These are phyloP conservation scores for Saraca asoca DNA, from an alignment of 331 rosid genomes.

Conservation along the genomic window DNA sequence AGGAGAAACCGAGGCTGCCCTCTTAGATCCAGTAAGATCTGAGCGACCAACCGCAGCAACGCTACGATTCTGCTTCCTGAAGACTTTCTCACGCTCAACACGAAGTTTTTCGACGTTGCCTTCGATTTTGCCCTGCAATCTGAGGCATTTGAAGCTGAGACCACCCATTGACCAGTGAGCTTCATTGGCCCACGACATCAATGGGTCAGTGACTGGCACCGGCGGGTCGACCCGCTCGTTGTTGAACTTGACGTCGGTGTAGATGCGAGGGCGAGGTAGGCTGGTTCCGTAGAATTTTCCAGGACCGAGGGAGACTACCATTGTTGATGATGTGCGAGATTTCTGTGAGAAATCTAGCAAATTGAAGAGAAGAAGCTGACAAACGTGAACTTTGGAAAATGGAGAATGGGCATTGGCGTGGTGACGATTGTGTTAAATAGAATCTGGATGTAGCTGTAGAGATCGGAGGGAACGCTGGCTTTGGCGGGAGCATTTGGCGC, in stretches of 20 bases:
- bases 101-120: slow-evolving; percentile 73
- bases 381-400: neutral
- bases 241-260: slow-evolving; percentile 65
- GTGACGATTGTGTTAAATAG: neutral
- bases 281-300: slow-evolving; percentile 78
- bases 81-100: slow-evolving; percentile 44
- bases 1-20: slow-evolving; percentile 37
- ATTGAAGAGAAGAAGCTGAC: too few relatives aligned
- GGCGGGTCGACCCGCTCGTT: slow-evolving; percentile 75
- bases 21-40: neutral
- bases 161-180: slow-evolving; percentile 99
- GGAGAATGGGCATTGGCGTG: neutral
- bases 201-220: slow-evolving; percentile 49
- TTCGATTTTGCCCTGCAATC: slow-evolving; percentile 80
- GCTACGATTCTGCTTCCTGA: slow-evolving; percentile 30
- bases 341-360: neutral
- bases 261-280: slow-evolving; percentile 86
- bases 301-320: slow-evolving; percentile 72
- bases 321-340: slow-evolving; percentile 11
- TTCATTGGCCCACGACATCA: slow-evolving; percentile 69
- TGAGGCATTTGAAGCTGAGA: slow-evolving; percentile 66
- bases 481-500: slow-evolving; percentile 63
- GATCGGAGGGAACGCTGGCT: slow-evolving; percentile 44
- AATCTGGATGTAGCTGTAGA: neutral
- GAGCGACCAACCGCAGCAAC: neutral